These are phyloP conservation scores for Oryza brachyantha DNA, from an alignment of 176 grass and related monocot species.

Conservation along the genomic window DNA sequence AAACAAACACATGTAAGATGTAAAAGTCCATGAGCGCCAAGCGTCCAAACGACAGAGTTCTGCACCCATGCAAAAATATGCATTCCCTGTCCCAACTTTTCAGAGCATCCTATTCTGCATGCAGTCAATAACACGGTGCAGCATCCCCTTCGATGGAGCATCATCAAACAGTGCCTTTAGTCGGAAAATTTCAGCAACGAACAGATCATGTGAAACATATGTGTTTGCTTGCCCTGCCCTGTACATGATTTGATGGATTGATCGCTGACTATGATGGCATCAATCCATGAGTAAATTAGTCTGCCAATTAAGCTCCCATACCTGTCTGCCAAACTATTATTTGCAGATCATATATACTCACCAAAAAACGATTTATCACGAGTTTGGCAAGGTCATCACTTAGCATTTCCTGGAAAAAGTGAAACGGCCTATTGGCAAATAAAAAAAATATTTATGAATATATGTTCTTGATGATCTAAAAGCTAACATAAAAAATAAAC, in stretches of 20 bases:
- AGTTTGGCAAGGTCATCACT: too few species aligned
- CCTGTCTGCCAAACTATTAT: too few species aligned
- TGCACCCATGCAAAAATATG: background rate
- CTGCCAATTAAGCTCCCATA: too few species aligned
- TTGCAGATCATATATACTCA: background rate
- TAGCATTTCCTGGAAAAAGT: too few species aligned
- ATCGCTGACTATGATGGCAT: too few species aligned
- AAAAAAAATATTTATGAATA: too few species aligned
- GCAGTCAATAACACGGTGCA: background rate
- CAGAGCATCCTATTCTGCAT: background rate
- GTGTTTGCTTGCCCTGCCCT: too few species aligned
- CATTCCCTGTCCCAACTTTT: background rate
- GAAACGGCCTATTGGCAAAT: too few species aligned
- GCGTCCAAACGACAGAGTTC: background rate
- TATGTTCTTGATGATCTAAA: too few species aligned
- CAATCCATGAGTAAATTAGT: too few species aligned
- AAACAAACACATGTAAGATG: background rate
- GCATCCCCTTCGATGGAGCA: background rate
- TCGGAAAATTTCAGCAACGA: background rate
- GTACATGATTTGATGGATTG: too few species aligned
- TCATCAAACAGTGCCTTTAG: background rate
- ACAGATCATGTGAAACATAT: background rate
- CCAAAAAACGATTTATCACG: background rate
- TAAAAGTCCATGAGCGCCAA: background rate
- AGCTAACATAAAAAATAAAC: too few species aligned